Evolutionary conservation across 164 flowering plant genomes (phyloP), one percentile per base, ranked within the genome.

Genomic region (Sedum album): DNA sequence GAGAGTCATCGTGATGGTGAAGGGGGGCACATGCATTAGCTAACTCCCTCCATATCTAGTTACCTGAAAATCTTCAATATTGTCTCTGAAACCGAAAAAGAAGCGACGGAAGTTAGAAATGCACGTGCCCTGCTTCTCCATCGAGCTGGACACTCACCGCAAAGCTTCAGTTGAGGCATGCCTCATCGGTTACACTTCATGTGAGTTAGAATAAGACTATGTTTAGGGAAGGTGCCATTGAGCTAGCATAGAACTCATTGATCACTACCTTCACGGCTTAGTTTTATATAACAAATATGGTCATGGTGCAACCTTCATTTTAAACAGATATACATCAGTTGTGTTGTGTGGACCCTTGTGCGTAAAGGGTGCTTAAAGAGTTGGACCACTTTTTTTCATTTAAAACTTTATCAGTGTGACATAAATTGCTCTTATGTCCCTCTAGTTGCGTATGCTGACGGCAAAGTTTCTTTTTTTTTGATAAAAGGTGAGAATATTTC

Each of bases 71-170:
- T 53, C 9, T 23, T 49, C 57, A 6, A n/a, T n/a, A n/a, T 21
- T 6, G 25, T 49, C 57, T 49, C 57, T 6, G 25, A n/a, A 20
- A 53, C 26, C 2, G 8, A 10, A 53, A 21, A 23, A 23, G 2
- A n/a, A 53, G 1, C 3, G 26, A 8, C 28, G 30, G 26, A 82
- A 83, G 90, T 70, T 80, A 79, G 89, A 72, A 81, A 83, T 91
- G 93, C 97, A 91, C 95, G 97, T 91, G 96, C 97, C 93, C 96
- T 85, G 93, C 97, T 89, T 91, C 95, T 89, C 97, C 97, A 91
- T 89, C 97, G 73, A 81, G 93, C 84, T 77, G 89, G 71, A 28
- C 96, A 69, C 84, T 65, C 86, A 73, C 82, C 88, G 23, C 28
- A 23, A 53, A 53, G 26, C 60, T 5, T 3, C 23, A 20, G 25